These are phyloP conservation scores for Jaenimonas drosophilae DNA, from an alignment of 208 protist genomes.

Conservation along the genomic window DNA sequence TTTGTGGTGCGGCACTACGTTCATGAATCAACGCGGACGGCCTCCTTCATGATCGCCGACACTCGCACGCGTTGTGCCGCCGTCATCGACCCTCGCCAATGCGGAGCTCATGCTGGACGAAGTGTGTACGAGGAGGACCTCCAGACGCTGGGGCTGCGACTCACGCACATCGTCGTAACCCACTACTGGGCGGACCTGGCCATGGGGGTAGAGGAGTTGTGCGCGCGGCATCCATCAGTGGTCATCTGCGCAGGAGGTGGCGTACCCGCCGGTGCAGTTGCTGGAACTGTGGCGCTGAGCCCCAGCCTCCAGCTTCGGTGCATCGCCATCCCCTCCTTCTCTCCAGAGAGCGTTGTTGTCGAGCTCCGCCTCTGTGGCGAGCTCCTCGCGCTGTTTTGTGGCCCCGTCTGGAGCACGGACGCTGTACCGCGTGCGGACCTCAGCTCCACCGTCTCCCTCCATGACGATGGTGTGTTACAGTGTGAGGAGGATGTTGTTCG, in stretches of 20 bases:
- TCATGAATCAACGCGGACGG: slow-evolving; percentile 56
- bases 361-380: slow-evolving; percentile 27
- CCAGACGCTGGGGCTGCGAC: slow-evolving; percentile 10
- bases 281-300: slow-evolving; percentile 6
- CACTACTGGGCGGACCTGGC: slow-evolving; percentile 64
- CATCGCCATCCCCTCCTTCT: slow-evolving; percentile 48
- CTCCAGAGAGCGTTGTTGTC: slow-evolving; percentile 49
- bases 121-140: slow-evolving; percentile 49
- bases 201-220: slow-evolving; percentile 25
- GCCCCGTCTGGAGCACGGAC: slow-evolving; percentile 45
- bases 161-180: slow-evolving; percentile 41
- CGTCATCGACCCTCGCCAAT: slow-evolving; percentile 45
- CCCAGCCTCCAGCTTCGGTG: slow-evolving; percentile 15
- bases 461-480: background rate
- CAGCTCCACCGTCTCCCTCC: slow-evolving; percentile 11
- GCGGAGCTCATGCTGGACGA: too few relatives aligned
- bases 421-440: slow-evolving; percentile 42
- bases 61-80: slow-evolving; percentile 8
- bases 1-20: slow-evolving; percentile 68
- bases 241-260: slow-evolving; percentile 15
- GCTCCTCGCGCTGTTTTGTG: slow-evolving; percentile 44
- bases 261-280: background rate
- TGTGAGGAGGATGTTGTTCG: background rate
- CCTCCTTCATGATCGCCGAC: slow-evolving; percentile 58
- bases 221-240: slow-evolving; percentile 7